phyloP scores from a whole-genome alignment of 2,329 filamentous ascomycete genomes.

The Aplosporella prunicola region DNA sequence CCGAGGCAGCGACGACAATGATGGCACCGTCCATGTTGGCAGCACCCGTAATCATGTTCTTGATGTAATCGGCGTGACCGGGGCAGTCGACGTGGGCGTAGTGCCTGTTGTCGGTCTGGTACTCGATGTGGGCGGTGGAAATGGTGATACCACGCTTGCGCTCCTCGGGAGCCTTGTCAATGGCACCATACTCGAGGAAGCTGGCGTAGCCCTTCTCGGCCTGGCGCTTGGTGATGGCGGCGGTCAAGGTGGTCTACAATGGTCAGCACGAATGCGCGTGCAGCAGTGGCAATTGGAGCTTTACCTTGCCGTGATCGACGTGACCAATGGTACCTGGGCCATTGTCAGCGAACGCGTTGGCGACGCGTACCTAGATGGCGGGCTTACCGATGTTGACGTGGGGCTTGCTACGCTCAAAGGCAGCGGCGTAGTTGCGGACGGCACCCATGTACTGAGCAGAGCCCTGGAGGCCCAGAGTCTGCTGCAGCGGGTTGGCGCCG shows the following conservation, averaged over 20 bases:
- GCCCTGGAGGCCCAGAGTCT: slow-evolving; percentile 53
- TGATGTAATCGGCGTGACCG: slow-evolving; percentile 99
- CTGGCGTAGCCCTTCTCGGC: slow-evolving; percentile 86
- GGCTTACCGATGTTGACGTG: slow-evolving; percentile 90
- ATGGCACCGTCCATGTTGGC: slow-evolving; percentile 99
- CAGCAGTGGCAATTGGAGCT: slow-evolving; percentile 8
- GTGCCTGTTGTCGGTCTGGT: slow-evolving; percentile 85
- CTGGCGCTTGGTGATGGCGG: slow-evolving; percentile 97
- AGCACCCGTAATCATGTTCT: slow-evolving; percentile 99
- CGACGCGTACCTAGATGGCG: neutral
- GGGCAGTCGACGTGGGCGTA: slow-evolving; percentile 99
- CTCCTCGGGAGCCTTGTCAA: slow-evolving; percentile 98
- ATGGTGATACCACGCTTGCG: slow-evolving; percentile 99
- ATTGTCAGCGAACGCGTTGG: slow-evolving; percentile 1
- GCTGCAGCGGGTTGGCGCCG: slow-evolving; percentile 67
- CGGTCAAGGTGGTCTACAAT: slow-evolving; percentile 84
- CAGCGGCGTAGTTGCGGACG: slow-evolving; percentile 52
- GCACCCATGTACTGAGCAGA: slow-evolving; percentile 56
- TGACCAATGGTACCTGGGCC: slow-evolving; percentile 86
- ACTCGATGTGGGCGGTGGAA: slow-evolving; percentile 96
- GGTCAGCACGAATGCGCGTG: slow-evolving; percentile 16
- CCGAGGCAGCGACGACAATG: slow-evolving; percentile 95
- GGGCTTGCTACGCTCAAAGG: slow-evolving; percentile 83
- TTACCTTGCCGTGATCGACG: slow-evolving; percentile 99
- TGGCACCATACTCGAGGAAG: slow-evolving; percentile 95